Base-by-base conservation (phyloP, 352 stramenopile genomes). In the Phytophthora gonapodyides region DNA sequence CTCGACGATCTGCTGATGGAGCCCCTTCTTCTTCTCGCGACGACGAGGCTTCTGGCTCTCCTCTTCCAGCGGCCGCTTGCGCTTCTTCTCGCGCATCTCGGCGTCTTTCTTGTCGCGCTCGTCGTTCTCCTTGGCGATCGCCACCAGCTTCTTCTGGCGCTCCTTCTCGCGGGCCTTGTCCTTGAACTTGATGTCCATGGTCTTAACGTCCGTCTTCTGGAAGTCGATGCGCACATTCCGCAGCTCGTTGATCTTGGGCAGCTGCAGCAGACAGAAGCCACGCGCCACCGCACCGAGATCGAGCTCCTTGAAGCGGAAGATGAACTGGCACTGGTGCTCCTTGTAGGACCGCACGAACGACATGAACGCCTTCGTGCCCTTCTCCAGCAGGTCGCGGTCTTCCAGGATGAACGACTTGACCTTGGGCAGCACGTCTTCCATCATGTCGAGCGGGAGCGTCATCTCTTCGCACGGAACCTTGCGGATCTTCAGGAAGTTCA, bases 341-440 rank as follows among this genome's bases (percentile, higher is more conserved):
- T 99, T 99, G 86, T 99, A 99, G 16, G 97, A 98, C 17, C 97
- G 87, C 65, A 99, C 91, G 71, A 99, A 99, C 13, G 97, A 96
- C 38, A 99, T 99, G 69, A 99, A 99, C 12, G 97, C 98, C 59
- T 97, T 98, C 0, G 97, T 99, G 31, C 97, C 97, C 60, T 98
- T 98, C 68, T 99, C 98, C 7, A 99, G 81, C 56, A 99, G 56
- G 57, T 99, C 98, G 38, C 98, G 86, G 72, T 99, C 97, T 48
- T 86, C 75, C 57, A 98, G 56, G 19, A 96, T 88, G 10, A 97
- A 67, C 24, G 87, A 77, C 61, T 95, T 93, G 27, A 99, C 87
- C n/a, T 75, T 75, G n/a, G 82, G 84, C 13, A 98, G 75, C 15
- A 98, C 75, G 43, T 94, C 73, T n/a, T 88, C 70, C 48, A 90